Evolutionary conservation across 495 filamentous ascomycete species (phyloP), one percentile per base, ranked within the genome.

Genomic region (Beverwykella pulmonaria): DNA sequence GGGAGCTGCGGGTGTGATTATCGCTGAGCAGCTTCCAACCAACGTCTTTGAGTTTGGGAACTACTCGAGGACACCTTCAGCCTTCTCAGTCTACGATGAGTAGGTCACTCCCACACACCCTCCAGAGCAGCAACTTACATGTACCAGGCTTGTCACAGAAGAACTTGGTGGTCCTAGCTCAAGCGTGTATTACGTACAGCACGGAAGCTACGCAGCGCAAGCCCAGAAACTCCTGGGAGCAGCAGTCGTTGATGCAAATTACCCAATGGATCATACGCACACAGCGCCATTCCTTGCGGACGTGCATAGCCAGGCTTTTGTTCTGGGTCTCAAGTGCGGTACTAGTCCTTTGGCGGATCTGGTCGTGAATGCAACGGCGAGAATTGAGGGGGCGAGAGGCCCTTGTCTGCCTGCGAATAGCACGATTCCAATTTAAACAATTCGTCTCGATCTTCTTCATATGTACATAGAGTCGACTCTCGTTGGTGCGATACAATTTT

Each of bases 251-350:
- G 77, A 79, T 66, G 76, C 79, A 0, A 83, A 82, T 67, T 90
- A 78, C 71, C 84, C 86, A 0, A 75, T 75, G 22, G 87, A 88
- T 67, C 83, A 88, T 71, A 88, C 85, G 1, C 87, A 89, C 71
- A 88, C 87, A 0, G 85, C 78, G 65, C 75, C 83, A 0, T 75
- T 70, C 27, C 87, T 86, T 0, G 86, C 87, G 1, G 75, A 82
- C 61, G 77, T 85, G 4, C 50, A 53, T 53, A 53, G 50, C 26
- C 20, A 53, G n/a, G 50, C 50, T 5, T 53, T 53, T 25, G 50
- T 53, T 17, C n/a, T 53, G 20, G 50, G 50, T 26, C 26, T 53
- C 3, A 53, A 53, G 23, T 53, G 50, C 25, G 50, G 50, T 4
- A 53, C 50, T 17, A 29, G 20, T n/a, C 50, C 50, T 17, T 30